Evolutionary conservation across 2,329 filamentous ascomycete genomes (phyloP), one percentile per base, ranked within the genome.

Genomic region (Amauroascus niger): DNA sequence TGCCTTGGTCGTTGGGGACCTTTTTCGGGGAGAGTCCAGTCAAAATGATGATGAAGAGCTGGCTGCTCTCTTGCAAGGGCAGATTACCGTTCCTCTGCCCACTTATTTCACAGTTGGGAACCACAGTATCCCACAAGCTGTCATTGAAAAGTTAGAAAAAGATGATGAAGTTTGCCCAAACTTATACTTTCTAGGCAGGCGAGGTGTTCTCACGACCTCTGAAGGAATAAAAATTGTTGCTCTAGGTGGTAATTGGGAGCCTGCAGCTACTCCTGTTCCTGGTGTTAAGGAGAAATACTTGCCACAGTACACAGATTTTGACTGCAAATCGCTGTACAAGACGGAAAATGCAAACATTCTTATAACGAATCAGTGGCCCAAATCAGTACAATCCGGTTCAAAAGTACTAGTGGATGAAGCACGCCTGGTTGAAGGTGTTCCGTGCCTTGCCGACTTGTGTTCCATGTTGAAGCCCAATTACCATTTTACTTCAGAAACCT

Each of bases 81-180:
- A 79, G 9, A 83, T 95, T 50, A 66, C 76, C 20, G 75, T 97
- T 3, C 84, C 90, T 2, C 73, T 97, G 0, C 84, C 90, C 1
- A 94, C 86, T 7, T 98, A 98, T 72, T 98, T 97, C 67, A 88
- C 87, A 2, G 76, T 95, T 56, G 89, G 87, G 60, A 82, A 76
- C 35, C 77, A 77, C 45, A 72, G 83, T n/a, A 75, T 98, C 5
- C 93, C 93, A 0, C 69, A 76, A 2, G 72, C 75, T 28, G 79
- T 96, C 20, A 74, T 86, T 18, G 80, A 86, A 63, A 89, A 83
- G 66, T 78, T 97, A 50, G 79, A 88, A 64, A 78, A 79, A 32
- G 81, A 86, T 58, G 84, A 78, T 58, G 81, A 85, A 63, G 78
- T 98, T 16, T 95, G 89, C 66, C 79, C 84, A n/a, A 97, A 98